Evolutionary conservation across 2,329 filamentous ascomycete species (phyloP), one percentile per base, ranked within the genome.

Genomic region (Penicillium hesseltinei): DNA sequence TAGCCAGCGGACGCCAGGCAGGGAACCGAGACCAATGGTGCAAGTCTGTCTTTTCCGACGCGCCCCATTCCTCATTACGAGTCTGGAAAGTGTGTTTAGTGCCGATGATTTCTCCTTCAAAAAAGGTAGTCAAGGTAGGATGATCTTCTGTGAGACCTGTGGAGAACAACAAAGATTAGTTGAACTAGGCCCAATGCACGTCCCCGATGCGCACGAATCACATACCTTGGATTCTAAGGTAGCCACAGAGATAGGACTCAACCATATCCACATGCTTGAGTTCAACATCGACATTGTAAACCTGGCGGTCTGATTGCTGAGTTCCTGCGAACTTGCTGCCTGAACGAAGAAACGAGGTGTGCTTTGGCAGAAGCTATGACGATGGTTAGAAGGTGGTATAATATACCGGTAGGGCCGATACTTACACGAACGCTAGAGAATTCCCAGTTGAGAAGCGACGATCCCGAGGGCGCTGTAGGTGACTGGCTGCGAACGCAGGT

Each of bases 71-170:
- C 56, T 90, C 85, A 73, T 97, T 91, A 63, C 90, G 86, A 38
- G 94, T 99, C 62, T 89, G 84, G 78, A 99, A 99, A n/a, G 87
- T 89, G 77, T 97, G 92, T 72, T 96, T 96, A 56, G 87, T 88
- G 48, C 94, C 94, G 64, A 99, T 97, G 54, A 99, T 96, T 77
- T 99, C 94, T 73, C 93, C 92, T 76, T 97, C 93, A 69, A 99
- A 99, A 73, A 95, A 99, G 1, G 94, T 99, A 9, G 93, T 97
- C 50, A 99, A 81, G n/a, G 92, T 97, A 13, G 93, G 93, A 73
- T 97, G 93, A 75, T 97, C 92, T 71, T 95, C 89, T 0, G 94
- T 97, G 17, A 99, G 81, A 51, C 92, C 92, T 97, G 65, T 11
- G 40, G 50, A 25, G 61, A 38, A 54, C 47, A 55, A 59, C 38